phyloP scores from a whole-genome alignment of 2,329 filamentous ascomycete genomes.

The Microsporum audouinii region DNA sequence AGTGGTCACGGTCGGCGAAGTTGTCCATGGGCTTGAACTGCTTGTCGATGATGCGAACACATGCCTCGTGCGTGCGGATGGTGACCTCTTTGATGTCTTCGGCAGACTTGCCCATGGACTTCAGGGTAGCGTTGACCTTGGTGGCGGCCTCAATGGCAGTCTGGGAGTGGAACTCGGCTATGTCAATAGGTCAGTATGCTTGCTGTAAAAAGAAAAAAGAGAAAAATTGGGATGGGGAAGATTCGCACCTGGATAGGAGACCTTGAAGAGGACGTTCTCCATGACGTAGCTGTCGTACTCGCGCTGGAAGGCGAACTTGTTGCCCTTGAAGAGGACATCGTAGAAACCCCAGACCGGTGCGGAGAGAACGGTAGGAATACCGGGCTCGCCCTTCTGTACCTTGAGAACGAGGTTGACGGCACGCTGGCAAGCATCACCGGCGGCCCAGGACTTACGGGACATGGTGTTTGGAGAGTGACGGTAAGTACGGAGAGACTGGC shows the following conservation, averaged over 20 bases:
- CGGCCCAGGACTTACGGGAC: conserved; percentile 98
- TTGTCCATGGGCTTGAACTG: conserved; percentile 99
- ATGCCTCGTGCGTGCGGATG: conserved; percentile 95
- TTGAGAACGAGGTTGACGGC: conserved; percentile 85
- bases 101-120: conserved; percentile 74
- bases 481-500: conserved; percentile 92
- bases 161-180: conserved; percentile 95
- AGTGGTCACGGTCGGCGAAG: conserved; percentile 98
- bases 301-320: conserved; percentile 91
- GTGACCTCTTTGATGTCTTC: conserved; percentile 87
- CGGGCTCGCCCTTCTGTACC: conserved; percentile 81
- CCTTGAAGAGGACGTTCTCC: conserved; percentile 99
- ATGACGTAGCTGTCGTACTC: conserved; percentile 97
- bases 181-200: conserved; percentile 16
- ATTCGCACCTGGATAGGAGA: conserved; percentile 77
- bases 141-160: conserved; percentile 92
- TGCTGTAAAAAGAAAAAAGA: neutral
- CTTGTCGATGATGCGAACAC: conserved; percentile 98
- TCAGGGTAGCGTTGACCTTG: conserved; percentile 73
- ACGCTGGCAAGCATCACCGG: conserved; percentile 92
- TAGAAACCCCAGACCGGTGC: conserved; percentile 97
- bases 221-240: neutral
- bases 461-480: conserved; percentile 97
- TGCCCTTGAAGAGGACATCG: conserved; percentile 92
- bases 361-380: conserved; percentile 83